Evolutionary conservation across 306 rosid genomes (phyloP), one percentile per base, ranked within the genome.

Genomic region (Abrus precatorius): DNA sequence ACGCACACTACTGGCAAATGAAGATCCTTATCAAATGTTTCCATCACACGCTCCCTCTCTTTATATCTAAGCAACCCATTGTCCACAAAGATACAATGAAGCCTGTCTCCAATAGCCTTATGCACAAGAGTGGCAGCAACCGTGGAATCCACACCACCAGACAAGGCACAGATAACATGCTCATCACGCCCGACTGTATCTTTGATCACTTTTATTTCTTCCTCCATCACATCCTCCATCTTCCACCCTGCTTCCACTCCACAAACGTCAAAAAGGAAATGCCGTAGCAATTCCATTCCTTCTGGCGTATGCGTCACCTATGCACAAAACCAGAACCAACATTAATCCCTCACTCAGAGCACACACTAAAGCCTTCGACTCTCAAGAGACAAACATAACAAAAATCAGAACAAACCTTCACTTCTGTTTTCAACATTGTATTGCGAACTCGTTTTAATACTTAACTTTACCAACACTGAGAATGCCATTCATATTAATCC

Each of bases 131-230:
- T 90, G 12, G 99, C 98, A 33, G 99, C 99, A 85, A 95, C 98
- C 0, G 99, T 89, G 75, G 99, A 95, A 87, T 95, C 99, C 44
- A 95, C 99, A 75, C 99, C 99, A 41, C 99, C 99, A 27, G 99
- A 93, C 69, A 95, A 86, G 4, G 98, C 99, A 41, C 98, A 95
- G 28, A 95, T 91, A 32, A 95, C 98, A 67, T 85, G 97, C 49
- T 91, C 93, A 3, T 89, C 87, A 3, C 90, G 86, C 49, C 89
- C 89, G 13, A 91, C 96, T 0, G 87, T 89, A 50, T 62, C 68
- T 0, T 87, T 93, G 4, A 93, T 93, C 75, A 89, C 91, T 83
- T 89, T 89, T 5, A 95, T 82, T 80, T 95, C 97, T 81, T 95
- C 94, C 69, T 95, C 97, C 90, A 91, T 11, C 30, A 95, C 84